Evolutionary conservation across 805 yeast genomes (phyloP), one percentile per base, ranked within the genome.

Genomic region (Metschnikowia continentalis): DNA sequence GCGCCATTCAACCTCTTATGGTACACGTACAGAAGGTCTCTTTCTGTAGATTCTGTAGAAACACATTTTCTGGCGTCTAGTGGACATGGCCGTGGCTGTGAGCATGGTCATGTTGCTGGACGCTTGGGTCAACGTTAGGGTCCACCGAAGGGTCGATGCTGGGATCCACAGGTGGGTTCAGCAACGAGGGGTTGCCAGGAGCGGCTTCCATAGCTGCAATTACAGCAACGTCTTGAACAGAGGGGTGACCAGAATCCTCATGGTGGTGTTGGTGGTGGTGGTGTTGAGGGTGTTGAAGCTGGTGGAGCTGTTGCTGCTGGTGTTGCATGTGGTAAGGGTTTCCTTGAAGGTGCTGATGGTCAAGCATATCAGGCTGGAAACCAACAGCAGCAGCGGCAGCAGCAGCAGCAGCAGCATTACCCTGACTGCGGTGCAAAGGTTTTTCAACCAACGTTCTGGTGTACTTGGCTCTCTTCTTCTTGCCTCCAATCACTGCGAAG

Each of bases 111-210:
- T 70, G 75, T 32, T 69, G 75, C 56, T 67, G 75, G 43, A 71
- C 76, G 51, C 70, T 69, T 3, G 76, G 75, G 56, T 71, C 76
- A 38, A 73, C 76, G 53, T 71, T 72, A 8, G 77, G 75, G 54
- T 73, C 78, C 50, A 73, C 71, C 46, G 68, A 67, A n/a, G 76
- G 70, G 35, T 58, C 61, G 42, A 58, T 58, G 46, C 60, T 55
- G 22, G 61, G 61, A 55, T 72, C 77, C 37, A 72, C 76, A 8
- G 65, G 68, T 2, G 69, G 61, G 54, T 58, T 59, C 57, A 42
- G 66, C 70, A 58, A 48, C 11, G 55, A 50, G 4, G 61, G 40
- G 64, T 64, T 30, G 51, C 63, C 64, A 15, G 70, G 70, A 10
- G 70, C 63, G 20, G 68, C 69, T 56, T 66, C 72, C 56, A 71